Conservation (phyloP, 2,329 filamentous ascomycete species). For the Apiospora pterosperma region DNA sequence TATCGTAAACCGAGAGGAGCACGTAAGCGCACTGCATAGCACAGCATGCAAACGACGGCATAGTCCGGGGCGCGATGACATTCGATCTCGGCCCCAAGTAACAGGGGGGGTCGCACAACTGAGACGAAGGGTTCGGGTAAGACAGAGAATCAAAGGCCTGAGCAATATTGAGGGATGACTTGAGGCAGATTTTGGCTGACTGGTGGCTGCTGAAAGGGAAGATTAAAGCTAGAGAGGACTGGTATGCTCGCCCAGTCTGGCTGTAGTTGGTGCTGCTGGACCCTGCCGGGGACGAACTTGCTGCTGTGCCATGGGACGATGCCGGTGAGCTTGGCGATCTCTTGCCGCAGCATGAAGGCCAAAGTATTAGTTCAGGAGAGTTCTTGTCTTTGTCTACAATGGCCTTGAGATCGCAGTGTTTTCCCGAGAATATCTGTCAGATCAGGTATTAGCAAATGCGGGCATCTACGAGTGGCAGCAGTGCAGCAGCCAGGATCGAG, state of each 20-base stretch:
- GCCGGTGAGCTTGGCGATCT: slow-evolving; percentile 13
- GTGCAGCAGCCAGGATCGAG: not conserved
- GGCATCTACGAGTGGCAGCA: not conserved
- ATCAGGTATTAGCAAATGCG: not conserved
- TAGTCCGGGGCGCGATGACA: slow-evolving; percentile 38
- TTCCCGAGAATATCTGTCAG: slow-evolving; percentile 33
- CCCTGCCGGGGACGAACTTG: slow-evolving; percentile 25
- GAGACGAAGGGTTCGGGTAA: slow-evolving; percentile 39
- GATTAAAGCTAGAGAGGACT: slow-evolving; percentile 13
- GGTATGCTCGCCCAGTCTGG: not conserved
- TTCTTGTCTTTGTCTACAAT: slow-evolving; percentile 18
- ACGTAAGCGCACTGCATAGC: slow-evolving; percentile 44
- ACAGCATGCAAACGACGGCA: slow-evolving; percentile 42
- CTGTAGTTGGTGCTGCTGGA: slow-evolving; percentile 21
- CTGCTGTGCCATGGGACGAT: slow-evolving; percentile 17
- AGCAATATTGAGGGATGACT: slow-evolving; percentile 45
- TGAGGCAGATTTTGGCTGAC: slow-evolving; percentile 47
- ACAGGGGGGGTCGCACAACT: slow-evolving; percentile 28
- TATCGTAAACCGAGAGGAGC: slow-evolving; percentile 39
- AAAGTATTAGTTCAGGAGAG: slow-evolving; percentile 26
- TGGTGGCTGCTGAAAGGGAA: slow-evolving; percentile 44
- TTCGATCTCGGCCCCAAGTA: slow-evolving; percentile 33
- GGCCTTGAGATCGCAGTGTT: slow-evolving; percentile 45
- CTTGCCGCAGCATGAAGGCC: slow-evolving; percentile 33
- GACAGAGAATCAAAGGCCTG: slow-evolving; percentile 42